Evolutionary conservation across 805 yeast genomes (phyloP).

Genomic region (Metschnikowia picachoensis): DNA sequence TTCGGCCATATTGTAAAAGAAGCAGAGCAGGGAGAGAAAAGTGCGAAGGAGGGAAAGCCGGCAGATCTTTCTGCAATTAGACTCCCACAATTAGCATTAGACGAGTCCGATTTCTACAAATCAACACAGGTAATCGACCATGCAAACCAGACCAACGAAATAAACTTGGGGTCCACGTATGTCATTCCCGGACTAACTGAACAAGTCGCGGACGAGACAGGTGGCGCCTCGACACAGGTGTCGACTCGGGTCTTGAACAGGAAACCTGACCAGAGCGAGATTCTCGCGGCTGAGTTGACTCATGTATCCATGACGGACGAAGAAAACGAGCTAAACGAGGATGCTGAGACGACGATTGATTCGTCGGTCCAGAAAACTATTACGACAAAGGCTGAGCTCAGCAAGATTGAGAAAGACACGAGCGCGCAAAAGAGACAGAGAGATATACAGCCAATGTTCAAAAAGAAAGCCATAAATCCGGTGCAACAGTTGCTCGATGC

Average conservation of each 20-base stretch:
- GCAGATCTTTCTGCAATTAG: background rate
- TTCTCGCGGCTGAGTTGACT: conserved; percentile 31
- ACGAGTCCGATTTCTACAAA: conserved; percentile 13
- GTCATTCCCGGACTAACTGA: conserved; percentile 1
- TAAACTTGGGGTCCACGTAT: conserved; percentile 1
- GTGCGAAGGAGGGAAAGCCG: background rate
- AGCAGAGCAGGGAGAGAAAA: background rate
- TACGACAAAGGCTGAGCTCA: conserved; percentile 25
- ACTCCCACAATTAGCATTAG: conserved; percentile 34
- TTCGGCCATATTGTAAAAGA: conserved; percentile 4
- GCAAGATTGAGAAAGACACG: conserved; percentile 30
- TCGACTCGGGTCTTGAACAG: conserved; percentile 1
- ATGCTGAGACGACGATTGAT: conserved; percentile 20
- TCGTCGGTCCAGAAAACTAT: conserved; percentile 18
- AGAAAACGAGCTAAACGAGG: conserved; percentile 32
- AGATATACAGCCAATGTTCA: conserved; percentile 30
- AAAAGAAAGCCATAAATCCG: conserved; percentile 25
- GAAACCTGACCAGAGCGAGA: conserved; percentile 13
- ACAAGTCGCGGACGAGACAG: conserved; percentile 1
- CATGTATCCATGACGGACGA: conserved; percentile 36
- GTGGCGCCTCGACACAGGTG: background rate
- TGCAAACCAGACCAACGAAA: background rate
- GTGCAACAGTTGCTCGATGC: conserved; percentile 31
- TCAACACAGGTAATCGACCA: conserved; percentile 10
- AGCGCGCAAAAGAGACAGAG: conserved; percentile 32